Base-by-base conservation (phyloP, 2,329 filamentous ascomycete species). In the Colletotrichum incanum region DNA sequence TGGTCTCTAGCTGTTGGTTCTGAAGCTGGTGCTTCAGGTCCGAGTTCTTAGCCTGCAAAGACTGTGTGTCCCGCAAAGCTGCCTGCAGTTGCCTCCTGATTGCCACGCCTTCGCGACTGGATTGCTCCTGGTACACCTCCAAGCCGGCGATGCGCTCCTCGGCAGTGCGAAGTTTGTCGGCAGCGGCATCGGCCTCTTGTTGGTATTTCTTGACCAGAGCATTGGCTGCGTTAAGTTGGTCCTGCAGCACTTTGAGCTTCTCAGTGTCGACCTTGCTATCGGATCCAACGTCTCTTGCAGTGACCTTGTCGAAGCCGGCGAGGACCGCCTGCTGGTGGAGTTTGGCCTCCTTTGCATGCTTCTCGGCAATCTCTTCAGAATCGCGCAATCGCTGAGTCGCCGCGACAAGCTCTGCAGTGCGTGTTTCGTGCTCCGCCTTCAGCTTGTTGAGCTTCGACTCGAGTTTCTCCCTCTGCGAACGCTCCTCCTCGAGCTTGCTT, bases 71-170 rank as follows among this genome's bases (percentile, higher is more conserved):
- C 75, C 92, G 93, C 80, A 98, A 87, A 5, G 94, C 91, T 34
- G 91, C 88, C 80, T 98, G 96, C 65, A 99, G 88, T 79, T 98
- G 96, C 79, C 96, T 92, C 66, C 96, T 91, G 75, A 98, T 94
- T 45, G 92, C 91, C 66, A 99, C 91, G 60, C 95, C 95, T 82
- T 99, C 97, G 55, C 96, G 91, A 82, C 95, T 98, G 5, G 95
- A 93, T 82, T 99, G 96, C 80, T 99, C 96, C 83, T 99, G 96
- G 81, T 98, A 98, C 37, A 95, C 94, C 81, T 99, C 96, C 4
- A 99, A 88, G 8, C 96, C 96, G 6, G 96, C 97, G 80, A 99
- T 98, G 52, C 96, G 92, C 84, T 98, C 97, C 83, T 99, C 97
- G 4, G 96, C 96, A 71, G 93, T 93, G 65, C 96, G 93, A 65